A percentile compares a stretch with the other conserved stretches of the same genome.
Evolutionary conservation across 768 basidiomycete genomes (phyloP).

Genomic region (Mycena galopus): DNA sequence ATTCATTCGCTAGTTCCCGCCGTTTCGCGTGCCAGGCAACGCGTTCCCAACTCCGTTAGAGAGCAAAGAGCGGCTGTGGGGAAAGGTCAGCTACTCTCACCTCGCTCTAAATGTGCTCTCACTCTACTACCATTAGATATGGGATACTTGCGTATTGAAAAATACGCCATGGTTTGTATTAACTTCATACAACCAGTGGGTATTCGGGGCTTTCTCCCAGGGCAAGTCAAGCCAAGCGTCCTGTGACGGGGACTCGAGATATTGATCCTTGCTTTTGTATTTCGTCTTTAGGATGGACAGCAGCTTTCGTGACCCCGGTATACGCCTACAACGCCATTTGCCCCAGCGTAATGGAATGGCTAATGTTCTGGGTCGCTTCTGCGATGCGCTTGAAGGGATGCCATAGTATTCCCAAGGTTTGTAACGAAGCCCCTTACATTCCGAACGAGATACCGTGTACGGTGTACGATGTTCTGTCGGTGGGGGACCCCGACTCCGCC

Average conservation of each 20-base stretch:
- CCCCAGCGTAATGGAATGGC: slow-evolving; percentile 65
- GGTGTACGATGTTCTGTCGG: slow-evolving; percentile 46
- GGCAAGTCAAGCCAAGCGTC: no score
- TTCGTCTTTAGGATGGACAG: slow-evolving; percentile 60
- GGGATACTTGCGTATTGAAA: slow-evolving; percentile 66
- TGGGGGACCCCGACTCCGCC: slow-evolving; percentile 42
- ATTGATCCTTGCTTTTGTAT: not conserved
- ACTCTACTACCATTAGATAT: slow-evolving; percentile 53
- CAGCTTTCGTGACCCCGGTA: slow-evolving; percentile 63
- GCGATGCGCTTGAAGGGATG: slow-evolving; percentile 57
- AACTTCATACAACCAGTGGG: slow-evolving; percentile 72
- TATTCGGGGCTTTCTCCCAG: slow-evolving; percentile 71
- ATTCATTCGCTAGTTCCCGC: slow-evolving; percentile 53
- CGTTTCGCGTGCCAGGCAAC: slow-evolving; percentile 48
- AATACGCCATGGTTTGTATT: slow-evolving; percentile 69
- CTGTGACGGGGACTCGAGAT: not conserved
- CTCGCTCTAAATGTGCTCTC: not conserved
- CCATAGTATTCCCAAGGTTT: slow-evolving; percentile 54
- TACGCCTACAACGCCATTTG: slow-evolving; percentile 53
- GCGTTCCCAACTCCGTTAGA: slow-evolving; percentile 49
- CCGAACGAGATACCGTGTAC: slow-evolving; percentile 42
- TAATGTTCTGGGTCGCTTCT: slow-evolving; percentile 70
- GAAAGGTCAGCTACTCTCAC: slow-evolving; percentile 57
- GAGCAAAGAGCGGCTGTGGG: slow-evolving; percentile 70
- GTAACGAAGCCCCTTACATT: slow-evolving; percentile 43